These are phyloP conservation scores for Leccinum fibrillosum DNA, from an alignment of 768 basidiomycete genomes.

Conservation along the genomic window DNA sequence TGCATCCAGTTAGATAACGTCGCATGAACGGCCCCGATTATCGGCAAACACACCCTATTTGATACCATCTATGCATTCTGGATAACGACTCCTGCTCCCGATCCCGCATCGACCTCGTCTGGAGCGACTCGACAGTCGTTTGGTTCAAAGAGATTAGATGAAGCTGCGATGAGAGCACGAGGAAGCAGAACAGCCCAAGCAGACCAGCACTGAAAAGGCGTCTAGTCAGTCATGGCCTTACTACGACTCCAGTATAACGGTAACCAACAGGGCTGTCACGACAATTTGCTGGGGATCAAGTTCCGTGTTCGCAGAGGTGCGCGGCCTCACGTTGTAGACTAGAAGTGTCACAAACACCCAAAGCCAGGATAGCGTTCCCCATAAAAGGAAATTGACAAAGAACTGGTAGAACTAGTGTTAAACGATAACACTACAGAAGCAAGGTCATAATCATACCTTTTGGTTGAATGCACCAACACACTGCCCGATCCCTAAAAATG, in stretches of 20 bases:
- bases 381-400: slow-evolving; percentile 79
- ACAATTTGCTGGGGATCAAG: slow-evolving; percentile 70
- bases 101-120: slow-evolving; percentile 55
- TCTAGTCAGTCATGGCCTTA: slow-evolving; percentile 7
- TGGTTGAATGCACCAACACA: slow-evolving; percentile 93
- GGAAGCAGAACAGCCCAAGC: slow-evolving; percentile 66
- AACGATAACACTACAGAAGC: neutral
- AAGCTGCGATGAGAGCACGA: slow-evolving; percentile 58
- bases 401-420: slow-evolving; percentile 43
- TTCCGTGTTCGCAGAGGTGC: slow-evolving; percentile 17
- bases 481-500: slow-evolving; percentile 76
- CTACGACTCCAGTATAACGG: neutral
- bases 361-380: slow-evolving; percentile 53
- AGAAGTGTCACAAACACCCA: slow-evolving; percentile 66
- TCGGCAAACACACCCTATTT: slow-evolving; percentile 44
- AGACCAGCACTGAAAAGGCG: slow-evolving; percentile 51
- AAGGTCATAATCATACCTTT: slow-evolving; percentile 47
- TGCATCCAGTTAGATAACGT: neutral
- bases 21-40: neutral
- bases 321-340: slow-evolving; percentile 42
- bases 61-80: slow-evolving; percentile 52
- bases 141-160: slow-evolving; percentile 58
- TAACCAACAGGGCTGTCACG: slow-evolving; percentile 67
- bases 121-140: slow-evolving; percentile 81
- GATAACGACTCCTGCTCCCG: slow-evolving; percentile 54